Conservation (phyloP, 75 land plant genomes). For the Selaginella tamariscina region DNA sequence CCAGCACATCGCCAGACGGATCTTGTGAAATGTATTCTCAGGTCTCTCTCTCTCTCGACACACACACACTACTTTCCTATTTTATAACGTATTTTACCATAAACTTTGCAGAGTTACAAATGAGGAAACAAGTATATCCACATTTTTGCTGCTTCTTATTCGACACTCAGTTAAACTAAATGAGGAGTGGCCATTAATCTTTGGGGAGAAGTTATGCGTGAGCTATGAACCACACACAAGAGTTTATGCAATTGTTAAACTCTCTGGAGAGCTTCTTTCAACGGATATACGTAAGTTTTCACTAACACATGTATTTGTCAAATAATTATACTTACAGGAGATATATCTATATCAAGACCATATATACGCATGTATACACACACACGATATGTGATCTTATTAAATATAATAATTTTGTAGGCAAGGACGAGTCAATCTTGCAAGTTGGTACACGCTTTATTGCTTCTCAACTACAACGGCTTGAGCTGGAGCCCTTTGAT, state of each 20-base stretch:
- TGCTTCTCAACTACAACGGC: not conserved
- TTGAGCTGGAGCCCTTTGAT: not conserved
- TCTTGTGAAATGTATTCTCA: slow-evolving; percentile 37
- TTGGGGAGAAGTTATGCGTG: slow-evolving; percentile 29
- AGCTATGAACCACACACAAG: slow-evolving; percentile 42
- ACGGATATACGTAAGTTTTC: not conserved
- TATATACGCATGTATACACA: no score
- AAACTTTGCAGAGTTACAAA: slow-evolving; percentile 26
- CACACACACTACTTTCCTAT: no score
- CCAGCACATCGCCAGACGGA: slow-evolving; percentile 46
- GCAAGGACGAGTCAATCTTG: not conserved
- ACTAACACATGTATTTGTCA: no score
- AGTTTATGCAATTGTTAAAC: slow-evolving; percentile 48
- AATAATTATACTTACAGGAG: no score
- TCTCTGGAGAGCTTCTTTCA: slow-evolving; percentile 12
- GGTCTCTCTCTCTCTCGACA: slow-evolving; percentile 45
- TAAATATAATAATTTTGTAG: no score
- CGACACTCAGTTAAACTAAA: not conserved
- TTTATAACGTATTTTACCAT: slow-evolving; percentile 10
- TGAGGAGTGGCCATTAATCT: slow-evolving; percentile 14
- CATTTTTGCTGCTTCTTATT: slow-evolving; percentile 39
- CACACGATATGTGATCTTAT: no score
- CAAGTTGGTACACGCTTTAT: not conserved
- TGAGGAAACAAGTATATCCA: slow-evolving; percentile 40
- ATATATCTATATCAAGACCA: no score